Evolutionary conservation across 129 eudicot genomes (phyloP).

Genomic region (Oenanthe sinensis): DNA sequence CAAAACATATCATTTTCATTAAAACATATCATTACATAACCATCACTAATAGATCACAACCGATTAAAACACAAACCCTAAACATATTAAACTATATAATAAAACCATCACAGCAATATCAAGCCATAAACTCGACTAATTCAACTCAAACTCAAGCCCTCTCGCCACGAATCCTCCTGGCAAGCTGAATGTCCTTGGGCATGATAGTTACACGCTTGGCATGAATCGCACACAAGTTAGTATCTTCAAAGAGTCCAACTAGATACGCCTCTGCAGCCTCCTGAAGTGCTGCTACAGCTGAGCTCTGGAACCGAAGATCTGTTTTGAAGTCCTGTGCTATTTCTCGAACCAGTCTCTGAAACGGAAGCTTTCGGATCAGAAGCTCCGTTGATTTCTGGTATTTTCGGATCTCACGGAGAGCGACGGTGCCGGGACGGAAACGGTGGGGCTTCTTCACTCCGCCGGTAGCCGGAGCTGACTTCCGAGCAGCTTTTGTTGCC

Average conservation of each 20-base stretch:
- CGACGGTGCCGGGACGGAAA: constrained; percentile 7
- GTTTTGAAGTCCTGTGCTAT: constrained; percentile 2
- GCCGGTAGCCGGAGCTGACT: constrained; percentile 6
- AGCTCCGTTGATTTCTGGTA: neutral
- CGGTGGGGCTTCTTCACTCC: constrained; percentile 2
- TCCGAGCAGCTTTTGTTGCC: neutral
- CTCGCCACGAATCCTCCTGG: neutral
- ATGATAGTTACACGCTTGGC: neutral
- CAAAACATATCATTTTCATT: neutral
- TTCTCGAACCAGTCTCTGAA: neutral
- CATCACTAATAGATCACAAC: neutral
- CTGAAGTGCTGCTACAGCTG: constrained; percentile 1
- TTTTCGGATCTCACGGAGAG: neutral
- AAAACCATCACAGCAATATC: neutral
- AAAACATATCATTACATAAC: neutral
- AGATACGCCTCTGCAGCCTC: neutral
- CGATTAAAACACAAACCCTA: neutral
- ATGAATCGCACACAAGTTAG: neutral
- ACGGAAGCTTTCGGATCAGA: neutral
- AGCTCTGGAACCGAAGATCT: constrained; percentile 7
- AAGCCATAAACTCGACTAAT: no score
- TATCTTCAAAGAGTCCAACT: neutral
- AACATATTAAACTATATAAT: neutral
- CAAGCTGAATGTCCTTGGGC: constrained; percentile 6
- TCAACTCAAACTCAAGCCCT: neutral